These are phyloP conservation scores for Clausena lansium DNA, from an alignment of 345 rosid genomes.

Conservation along the genomic window DNA sequence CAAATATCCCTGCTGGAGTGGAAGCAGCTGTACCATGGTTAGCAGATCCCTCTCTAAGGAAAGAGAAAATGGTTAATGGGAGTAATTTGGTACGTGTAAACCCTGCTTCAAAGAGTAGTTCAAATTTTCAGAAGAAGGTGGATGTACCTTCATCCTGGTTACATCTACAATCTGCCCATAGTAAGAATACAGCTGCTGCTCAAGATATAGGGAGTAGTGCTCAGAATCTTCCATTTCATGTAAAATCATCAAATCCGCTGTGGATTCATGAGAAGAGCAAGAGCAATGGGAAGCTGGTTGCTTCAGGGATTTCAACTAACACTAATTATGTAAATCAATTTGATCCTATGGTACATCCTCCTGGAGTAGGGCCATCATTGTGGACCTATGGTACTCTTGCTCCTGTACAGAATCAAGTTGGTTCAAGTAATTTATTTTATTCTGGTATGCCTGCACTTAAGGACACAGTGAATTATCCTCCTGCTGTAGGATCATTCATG, in stretches of 20 bases:
- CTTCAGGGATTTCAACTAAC: constrained; percentile 30
- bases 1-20: constrained; percentile 73
- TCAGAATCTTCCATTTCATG: constrained; percentile 20
- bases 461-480: constrained; percentile 14
- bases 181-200: constrained; percentile 24
- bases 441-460: constrained; percentile 10
- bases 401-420: constrained; percentile 9
- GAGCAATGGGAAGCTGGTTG: constrained; percentile 10
- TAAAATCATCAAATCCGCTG: constrained; percentile 9
- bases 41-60: constrained; percentile 28
- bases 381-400: constrained; percentile 10
- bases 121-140: constrained; percentile 16
- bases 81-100: constrained; percentile 17
- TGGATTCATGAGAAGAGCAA: constrained; percentile 10
- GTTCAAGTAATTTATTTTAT: constrained; percentile 6
- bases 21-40: constrained; percentile 75
- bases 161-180: constrained; percentile 12
- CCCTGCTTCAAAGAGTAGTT: constrained; percentile 20
- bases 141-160: constrained; percentile 23
- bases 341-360: constrained; percentile 11
- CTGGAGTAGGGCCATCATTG: constrained; percentile 17
- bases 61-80: constrained; percentile 21
- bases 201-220: constrained; percentile 18
- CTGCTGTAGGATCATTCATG: constrained; percentile 10
- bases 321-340: constrained; percentile 16